Evolutionary conservation across 2,329 filamentous ascomycete species (phyloP).

Genomic region (Clarireedia hainanense): DNA sequence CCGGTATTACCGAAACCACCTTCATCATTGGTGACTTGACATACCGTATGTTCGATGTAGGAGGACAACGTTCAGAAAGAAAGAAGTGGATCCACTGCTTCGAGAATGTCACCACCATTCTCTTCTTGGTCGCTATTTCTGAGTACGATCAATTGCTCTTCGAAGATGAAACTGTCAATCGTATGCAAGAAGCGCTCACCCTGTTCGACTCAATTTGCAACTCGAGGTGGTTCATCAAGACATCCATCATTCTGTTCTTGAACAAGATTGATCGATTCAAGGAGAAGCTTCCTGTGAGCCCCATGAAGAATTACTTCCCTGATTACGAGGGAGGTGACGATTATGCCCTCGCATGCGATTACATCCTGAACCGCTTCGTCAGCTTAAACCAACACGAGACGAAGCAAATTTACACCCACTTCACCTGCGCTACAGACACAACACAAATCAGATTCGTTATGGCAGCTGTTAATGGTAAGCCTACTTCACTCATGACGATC

Average conservation of each 20-base stretch:
- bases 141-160: slow-evolving; percentile 96
- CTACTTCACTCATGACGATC: not conserved
- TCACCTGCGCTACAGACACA: slow-evolving; percentile 97
- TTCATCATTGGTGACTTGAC: slow-evolving; percentile 90
- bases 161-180: slow-evolving; percentile 93
- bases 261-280: slow-evolving; percentile 90
- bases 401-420: slow-evolving; percentile 99
- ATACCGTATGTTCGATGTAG: slow-evolving; percentile 85
- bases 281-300: slow-evolving; percentile 72
- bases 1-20: slow-evolving; percentile 90
- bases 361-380: slow-evolving; percentile 97
- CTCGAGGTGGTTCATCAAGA: slow-evolving; percentile 85
- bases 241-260: slow-evolving; percentile 79
- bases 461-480: slow-evolving; percentile 94
- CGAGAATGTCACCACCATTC: slow-evolving; percentile 74
- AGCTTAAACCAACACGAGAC: slow-evolving; percentile 98
- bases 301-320: slow-evolving; percentile 85
- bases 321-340: slow-evolving; percentile 94
- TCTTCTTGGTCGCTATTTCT: slow-evolving; percentile 92
- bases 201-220: slow-evolving; percentile 85
- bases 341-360: slow-evolving; percentile 93
- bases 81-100: slow-evolving; percentile 80
- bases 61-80: slow-evolving; percentile 65
- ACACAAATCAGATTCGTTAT: slow-evolving; percentile 99
- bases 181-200: slow-evolving; percentile 85